Conservation (phyloP, 129 eudicot species). For the Flaveria linearis region DNA sequence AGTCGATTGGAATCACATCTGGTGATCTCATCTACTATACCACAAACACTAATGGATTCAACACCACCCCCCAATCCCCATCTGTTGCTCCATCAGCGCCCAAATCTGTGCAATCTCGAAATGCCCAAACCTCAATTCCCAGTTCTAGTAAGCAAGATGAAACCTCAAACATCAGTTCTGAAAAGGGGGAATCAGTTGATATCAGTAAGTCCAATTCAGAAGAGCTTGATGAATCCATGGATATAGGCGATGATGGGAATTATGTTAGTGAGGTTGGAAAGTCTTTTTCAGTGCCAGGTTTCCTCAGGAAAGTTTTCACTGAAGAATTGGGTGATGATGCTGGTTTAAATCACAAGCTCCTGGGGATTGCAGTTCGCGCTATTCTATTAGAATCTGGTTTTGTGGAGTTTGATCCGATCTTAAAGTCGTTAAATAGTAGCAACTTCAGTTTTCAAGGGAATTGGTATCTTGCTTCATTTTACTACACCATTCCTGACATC, state of each 20-base stretch:
- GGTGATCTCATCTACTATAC: conserved; percentile 81
- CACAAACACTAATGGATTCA: conserved; percentile 39
- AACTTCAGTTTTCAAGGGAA: conserved; percentile 43
- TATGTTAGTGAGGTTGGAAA: conserved; percentile 29
- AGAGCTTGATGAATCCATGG: conserved; percentile 48
- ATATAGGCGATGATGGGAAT: conserved; percentile 38
- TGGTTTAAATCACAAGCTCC: conserved; percentile 53
- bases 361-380: conserved; percentile 76
- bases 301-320: conserved; percentile 62
- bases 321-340: conserved; percentile 55
- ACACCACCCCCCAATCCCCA: background rate
- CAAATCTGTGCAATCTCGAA: conserved; percentile 19
- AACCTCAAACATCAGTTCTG: conserved; percentile 19
- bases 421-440: conserved; percentile 27
- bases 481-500: conserved; percentile 61
- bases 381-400: conserved; percentile 79
- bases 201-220: conserved; percentile 19
- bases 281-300: conserved; percentile 71
- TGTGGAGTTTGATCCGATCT: conserved; percentile 50
- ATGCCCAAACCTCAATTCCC: conserved; percentile 16
- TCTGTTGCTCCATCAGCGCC: conserved; percentile 15
- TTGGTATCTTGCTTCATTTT: conserved; percentile 52
- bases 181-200: conserved; percentile 1
- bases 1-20: conserved; percentile 65
- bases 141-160: conserved; percentile 23